phyloP scores from a whole-genome alignment of 257 asterid species.

The Ilex asprella region DNA sequence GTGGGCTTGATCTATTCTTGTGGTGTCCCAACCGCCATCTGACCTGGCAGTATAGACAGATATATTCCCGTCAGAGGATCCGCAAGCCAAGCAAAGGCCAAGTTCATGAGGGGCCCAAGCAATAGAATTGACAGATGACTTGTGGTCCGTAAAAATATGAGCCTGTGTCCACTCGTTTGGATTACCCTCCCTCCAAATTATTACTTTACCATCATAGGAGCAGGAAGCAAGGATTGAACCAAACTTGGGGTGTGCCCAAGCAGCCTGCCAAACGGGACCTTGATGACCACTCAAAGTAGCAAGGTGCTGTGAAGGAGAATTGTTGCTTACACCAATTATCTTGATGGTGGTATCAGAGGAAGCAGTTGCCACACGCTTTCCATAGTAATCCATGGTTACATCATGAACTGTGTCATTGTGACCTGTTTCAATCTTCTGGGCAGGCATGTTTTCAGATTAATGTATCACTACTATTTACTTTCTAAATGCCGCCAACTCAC shows the following conservation, averaged over 20 bases:
- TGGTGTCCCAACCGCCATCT: constrained; percentile 80
- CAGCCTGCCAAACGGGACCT: constrained; percentile 94
- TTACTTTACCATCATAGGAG: constrained; percentile 81
- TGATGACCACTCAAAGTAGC: constrained; percentile 79
- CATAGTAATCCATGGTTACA: constrained; percentile 88
- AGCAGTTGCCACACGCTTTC: constrained; percentile 89
- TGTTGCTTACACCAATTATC: constrained; percentile 62
- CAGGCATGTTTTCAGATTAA: constrained; percentile 52
- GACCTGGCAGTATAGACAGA: constrained; percentile 60
- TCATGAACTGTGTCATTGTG: constrained; percentile 82
- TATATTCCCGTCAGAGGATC: constrained; percentile 85
- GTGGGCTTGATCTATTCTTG: constrained; percentile 88
- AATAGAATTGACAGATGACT: constrained; percentile 78
- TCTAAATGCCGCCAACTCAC: constrained; percentile 1
- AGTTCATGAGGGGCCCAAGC: constrained; percentile 94
- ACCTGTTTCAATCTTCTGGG: constrained; percentile 93
- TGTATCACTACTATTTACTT: constrained; percentile 5
- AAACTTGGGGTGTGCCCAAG: constrained; percentile 95
- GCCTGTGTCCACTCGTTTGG: constrained; percentile 73
- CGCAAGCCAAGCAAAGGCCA: constrained; percentile 88
- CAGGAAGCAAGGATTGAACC: constrained; percentile 85
- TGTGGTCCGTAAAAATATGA: constrained; percentile 70
- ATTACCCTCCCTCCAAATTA: constrained; percentile 87
- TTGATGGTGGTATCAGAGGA: constrained; percentile 81
- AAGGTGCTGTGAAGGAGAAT: constrained; percentile 69